Evolutionary conservation across 2,329 filamentous ascomycete species (phyloP).

Genomic region (Cytospora schulzeri): DNA sequence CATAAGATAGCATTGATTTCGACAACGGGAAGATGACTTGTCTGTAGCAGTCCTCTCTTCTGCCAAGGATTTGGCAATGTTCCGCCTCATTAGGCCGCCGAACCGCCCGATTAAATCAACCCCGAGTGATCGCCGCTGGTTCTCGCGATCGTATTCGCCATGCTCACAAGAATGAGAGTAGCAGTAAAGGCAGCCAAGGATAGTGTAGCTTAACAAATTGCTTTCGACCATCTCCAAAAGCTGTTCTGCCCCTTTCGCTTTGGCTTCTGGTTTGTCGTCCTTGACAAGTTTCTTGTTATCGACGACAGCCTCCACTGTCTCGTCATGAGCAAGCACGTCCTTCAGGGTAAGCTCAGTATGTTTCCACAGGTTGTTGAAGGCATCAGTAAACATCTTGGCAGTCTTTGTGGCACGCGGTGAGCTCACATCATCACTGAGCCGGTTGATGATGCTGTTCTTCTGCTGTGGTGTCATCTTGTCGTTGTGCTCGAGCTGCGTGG

Average conservation of each 20-base stretch:
- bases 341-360: slow-evolving; percentile 49
- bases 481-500: slow-evolving; percentile 47
- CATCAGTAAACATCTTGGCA: slow-evolving; percentile 56
- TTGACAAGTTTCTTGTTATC: slow-evolving; percentile 57
- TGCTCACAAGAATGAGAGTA: slow-evolving; percentile 64
- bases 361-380: slow-evolving; percentile 59
- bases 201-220: slow-evolving; percentile 55
- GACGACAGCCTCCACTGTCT: slow-evolving; percentile 55
- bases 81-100: slow-evolving; percentile 34
- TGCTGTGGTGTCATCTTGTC: slow-evolving; percentile 56
- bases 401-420: slow-evolving; percentile 46
- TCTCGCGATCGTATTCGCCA: slow-evolving; percentile 58
- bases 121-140: slow-evolving; percentile 56
- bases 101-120: slow-evolving; percentile 47
- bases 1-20: slow-evolving; percentile 47
- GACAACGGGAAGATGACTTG: slow-evolving; percentile 33
- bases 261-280: slow-evolving; percentile 42
- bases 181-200: slow-evolving; percentile 61
- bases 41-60: slow-evolving; percentile 15
- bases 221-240: slow-evolving; percentile 45
- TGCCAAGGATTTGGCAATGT: slow-evolving; percentile 37
- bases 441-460: slow-evolving; percentile 53
- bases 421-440: slow-evolving; percentile 45
- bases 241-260: slow-evolving; percentile 42
- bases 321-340: slow-evolving; percentile 56